Conservation (phyloP, 176 grass and related monocot genomes). For the Neostapfia colusana region DNA sequence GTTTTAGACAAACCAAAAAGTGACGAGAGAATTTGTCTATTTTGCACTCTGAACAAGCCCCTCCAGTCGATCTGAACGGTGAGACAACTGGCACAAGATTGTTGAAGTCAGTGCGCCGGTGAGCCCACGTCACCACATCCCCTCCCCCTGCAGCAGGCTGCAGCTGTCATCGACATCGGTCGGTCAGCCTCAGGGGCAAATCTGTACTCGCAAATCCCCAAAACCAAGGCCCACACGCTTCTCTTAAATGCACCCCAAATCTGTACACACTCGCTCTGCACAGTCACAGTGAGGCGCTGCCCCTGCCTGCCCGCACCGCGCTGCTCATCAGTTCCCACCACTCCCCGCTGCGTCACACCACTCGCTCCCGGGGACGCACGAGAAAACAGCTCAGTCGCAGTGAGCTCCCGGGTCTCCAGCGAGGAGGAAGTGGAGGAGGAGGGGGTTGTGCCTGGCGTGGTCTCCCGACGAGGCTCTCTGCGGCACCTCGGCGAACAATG, state of each 20-base stretch:
- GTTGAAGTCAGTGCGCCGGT: too few relatives aligned
- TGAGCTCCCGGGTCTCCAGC: slow-evolving; percentile 43
- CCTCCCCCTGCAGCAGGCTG: not conserved
- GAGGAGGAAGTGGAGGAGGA: not conserved
- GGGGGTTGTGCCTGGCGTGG: not conserved
- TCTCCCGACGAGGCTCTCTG: not conserved
- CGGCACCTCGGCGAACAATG: slow-evolving; percentile 42
- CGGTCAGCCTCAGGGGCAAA: slow-evolving; percentile 29
- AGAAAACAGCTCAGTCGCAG: slow-evolving; percentile 45
- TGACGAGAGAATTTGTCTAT: too few relatives aligned
- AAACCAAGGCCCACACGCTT: slow-evolving; percentile 21
- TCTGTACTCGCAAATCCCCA: slow-evolving; percentile 3
- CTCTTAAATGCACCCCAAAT: slow-evolving; percentile 40
- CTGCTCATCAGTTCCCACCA: not conserved
- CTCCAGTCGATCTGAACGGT: too few relatives aligned
- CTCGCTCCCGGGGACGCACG: slow-evolving; percentile 16
- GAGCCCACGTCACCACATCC: too few relatives aligned
- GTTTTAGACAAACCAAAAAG: too few relatives aligned
- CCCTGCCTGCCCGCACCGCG: not conserved
- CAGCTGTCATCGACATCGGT: not conserved
- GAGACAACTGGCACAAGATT: too few relatives aligned
- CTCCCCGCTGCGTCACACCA: not conserved
- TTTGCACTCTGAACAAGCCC: too few relatives aligned
- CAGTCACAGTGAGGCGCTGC: not conserved
- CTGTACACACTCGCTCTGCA: not conserved